phyloP scores from a whole-genome alignment of 78 protist genomes.

The Bigelowiella natans region DNA sequence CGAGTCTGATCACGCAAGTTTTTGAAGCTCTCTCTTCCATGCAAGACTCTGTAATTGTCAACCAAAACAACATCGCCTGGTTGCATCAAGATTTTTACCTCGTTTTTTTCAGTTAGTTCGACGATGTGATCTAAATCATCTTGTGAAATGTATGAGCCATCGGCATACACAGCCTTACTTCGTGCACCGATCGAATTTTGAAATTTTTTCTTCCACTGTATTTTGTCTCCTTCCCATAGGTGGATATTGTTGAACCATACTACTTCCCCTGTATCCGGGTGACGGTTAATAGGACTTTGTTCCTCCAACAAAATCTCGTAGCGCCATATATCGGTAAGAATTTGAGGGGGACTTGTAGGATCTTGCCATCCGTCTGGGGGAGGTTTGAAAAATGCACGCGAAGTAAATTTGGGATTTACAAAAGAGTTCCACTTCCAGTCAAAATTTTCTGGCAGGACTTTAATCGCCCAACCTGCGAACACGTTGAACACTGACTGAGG shows the following conservation, averaged over 20 bases:
- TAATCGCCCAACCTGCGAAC: background rate
- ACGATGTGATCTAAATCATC: too few relatives aligned
- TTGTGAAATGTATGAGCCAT: background rate
- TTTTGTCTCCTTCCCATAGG: background rate
- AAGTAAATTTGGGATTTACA: background rate
- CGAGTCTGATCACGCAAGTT: background rate
- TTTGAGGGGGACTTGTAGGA: background rate
- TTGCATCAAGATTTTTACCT: too few relatives aligned
- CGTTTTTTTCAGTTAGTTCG: too few relatives aligned
- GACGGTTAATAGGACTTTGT: background rate
- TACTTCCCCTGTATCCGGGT: background rate
- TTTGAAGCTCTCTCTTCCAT: constrained; percentile 7
- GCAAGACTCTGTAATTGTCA: constrained; percentile 31
- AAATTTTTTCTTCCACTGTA: background rate
- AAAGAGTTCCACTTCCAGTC: background rate
- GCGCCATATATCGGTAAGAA: background rate
- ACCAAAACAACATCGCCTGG: constrained; percentile 21
- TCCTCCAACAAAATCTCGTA: background rate
- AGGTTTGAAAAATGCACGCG: background rate
- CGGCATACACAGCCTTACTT: background rate
- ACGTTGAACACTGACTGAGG: background rate
- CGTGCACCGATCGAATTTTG: background rate
- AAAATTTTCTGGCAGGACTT: background rate
- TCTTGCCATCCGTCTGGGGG: background rate
- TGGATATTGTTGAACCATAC: background rate